Percentiles rank a stretch among this genome's conserved stretches.
These are phyloP conservation scores for Fusarium sacchari DNA, from an alignment of 2,329 filamentous ascomycete genomes.

Conservation along the genomic window DNA sequence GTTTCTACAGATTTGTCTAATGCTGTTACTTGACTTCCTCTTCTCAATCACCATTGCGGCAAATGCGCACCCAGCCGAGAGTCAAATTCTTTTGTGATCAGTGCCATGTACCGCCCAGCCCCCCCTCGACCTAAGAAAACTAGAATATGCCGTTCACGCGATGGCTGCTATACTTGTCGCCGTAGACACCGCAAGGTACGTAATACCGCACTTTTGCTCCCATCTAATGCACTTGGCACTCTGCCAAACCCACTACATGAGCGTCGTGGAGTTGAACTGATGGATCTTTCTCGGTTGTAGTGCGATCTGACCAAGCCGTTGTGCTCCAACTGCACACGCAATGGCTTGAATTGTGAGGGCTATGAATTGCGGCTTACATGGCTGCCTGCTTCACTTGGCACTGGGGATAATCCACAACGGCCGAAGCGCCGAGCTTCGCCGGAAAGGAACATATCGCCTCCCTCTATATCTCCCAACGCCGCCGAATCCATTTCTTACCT, in stretches of 20 bases:
- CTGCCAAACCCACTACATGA: neutral
- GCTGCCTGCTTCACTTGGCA: neutral
- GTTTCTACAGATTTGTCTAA: too few relatives aligned
- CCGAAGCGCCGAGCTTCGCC: neutral
- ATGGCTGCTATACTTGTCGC: neutral
- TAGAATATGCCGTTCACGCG: neutral
- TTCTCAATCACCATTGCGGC: neutral
- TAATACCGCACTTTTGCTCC: neutral
- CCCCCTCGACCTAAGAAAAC: neutral
- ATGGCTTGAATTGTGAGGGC: neutral
- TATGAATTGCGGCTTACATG: neutral
- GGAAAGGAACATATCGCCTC: neutral
- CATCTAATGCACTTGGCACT: neutral
- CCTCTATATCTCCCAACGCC: rapidly evolving
- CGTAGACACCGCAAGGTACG: neutral
- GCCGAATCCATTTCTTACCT: neutral
- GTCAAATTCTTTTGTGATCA: neutral
- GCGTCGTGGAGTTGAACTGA: neutral
- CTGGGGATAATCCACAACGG: neutral
- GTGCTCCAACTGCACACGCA: neutral
- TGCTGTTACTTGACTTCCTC: neutral
- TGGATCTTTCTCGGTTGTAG: neutral
- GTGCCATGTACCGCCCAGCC: neutral
- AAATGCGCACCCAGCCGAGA: too few relatives aligned
- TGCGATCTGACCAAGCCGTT: neutral